Percentiles rank a stretch among this genome's conserved stretches.
Conservation (phyloP, 192 early-diverging fungal genomes). For the Coemansia sp. region DNA sequence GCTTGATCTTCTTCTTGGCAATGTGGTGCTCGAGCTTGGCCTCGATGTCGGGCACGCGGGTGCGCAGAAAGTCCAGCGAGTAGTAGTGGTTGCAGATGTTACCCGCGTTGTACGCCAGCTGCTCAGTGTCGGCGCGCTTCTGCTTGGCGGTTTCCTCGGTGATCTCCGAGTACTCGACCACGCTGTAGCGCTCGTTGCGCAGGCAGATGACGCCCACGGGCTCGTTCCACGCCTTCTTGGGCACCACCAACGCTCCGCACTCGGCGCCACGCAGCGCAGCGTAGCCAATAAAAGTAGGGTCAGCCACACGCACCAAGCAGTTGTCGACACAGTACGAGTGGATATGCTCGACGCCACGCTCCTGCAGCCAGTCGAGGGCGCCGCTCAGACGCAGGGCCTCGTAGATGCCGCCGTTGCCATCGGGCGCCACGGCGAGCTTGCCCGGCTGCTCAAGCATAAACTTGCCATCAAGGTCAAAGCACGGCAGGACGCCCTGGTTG, state of each 20-base stretch:
- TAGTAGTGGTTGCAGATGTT: constrained; percentile 99
- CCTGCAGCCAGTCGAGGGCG: constrained; percentile 76
- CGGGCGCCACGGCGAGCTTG: constrained; percentile 79
- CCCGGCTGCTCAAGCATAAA: constrained; percentile 85
- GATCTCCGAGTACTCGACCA: constrained; percentile 99
- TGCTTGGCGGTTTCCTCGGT: constrained; percentile 68
- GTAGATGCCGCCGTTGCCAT: constrained; percentile 97
- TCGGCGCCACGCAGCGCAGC: constrained; percentile 86
- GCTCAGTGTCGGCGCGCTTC: constrained; percentile 60
- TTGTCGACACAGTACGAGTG: constrained; percentile 99
- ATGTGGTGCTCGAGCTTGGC: constrained; percentile 91
- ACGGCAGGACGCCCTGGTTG: constrained; percentile 94
- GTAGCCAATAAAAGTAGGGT: constrained; percentile 96
- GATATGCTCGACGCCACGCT: constrained; percentile 83
- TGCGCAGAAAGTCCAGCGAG: constrained; percentile 82
- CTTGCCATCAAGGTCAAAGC: constrained; percentile 90
- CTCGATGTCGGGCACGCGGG: constrained; percentile 84
- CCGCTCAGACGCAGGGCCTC: constrained; percentile 85
- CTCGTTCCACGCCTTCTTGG: constrained; percentile 85
- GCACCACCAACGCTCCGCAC: constrained; percentile 95
- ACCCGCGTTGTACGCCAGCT: constrained; percentile 85
- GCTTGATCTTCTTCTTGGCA: constrained; percentile 98
- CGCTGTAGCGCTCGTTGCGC: constrained; percentile 77
- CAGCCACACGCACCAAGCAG: constrained; percentile 94
- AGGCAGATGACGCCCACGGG: constrained; percentile 95